Evolutionary conservation across 2,329 filamentous ascomycete genomes (phyloP).

Genomic region (Claviceps purpurea): DNA sequence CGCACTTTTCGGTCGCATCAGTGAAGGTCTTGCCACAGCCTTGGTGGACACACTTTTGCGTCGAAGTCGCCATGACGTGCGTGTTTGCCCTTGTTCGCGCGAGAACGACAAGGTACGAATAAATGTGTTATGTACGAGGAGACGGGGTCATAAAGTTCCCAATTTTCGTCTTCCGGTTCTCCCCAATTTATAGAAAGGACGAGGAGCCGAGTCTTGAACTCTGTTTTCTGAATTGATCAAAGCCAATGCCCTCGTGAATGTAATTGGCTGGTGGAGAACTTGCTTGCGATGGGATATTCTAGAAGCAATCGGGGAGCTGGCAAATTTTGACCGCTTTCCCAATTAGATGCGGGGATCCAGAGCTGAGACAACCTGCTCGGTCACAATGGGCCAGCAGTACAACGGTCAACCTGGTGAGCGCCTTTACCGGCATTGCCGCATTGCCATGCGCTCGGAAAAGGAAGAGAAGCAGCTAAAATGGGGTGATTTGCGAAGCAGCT

Average conservation of each 20-base stretch:
- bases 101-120: neutral
- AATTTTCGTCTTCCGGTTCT: neutral
- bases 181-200: neutral
- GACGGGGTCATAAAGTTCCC: neutral
- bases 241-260: no score
- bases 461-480: no score
- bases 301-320: constrained; percentile 17
- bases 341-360: constrained; percentile 17
- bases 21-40: constrained; percentile 84
- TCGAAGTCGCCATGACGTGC: constrained; percentile 41
- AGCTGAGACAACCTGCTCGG: neutral
- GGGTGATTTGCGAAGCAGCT: no score
- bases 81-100: neutral
- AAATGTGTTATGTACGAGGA: neutral
- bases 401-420: no score
- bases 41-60: constrained; percentile 88
- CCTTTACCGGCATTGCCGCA: no score
- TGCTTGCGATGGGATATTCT: constrained; percentile 25
- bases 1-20: constrained; percentile 69
- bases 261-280: constrained; percentile 2
- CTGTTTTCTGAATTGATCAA: no score
- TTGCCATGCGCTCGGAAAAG: no score
- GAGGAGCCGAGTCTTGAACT: no score
- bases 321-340: constrained; percentile 21
- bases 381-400: no score